Conservation (phyloP, 306 rosid species). For the Trifolium pratense region DNA sequence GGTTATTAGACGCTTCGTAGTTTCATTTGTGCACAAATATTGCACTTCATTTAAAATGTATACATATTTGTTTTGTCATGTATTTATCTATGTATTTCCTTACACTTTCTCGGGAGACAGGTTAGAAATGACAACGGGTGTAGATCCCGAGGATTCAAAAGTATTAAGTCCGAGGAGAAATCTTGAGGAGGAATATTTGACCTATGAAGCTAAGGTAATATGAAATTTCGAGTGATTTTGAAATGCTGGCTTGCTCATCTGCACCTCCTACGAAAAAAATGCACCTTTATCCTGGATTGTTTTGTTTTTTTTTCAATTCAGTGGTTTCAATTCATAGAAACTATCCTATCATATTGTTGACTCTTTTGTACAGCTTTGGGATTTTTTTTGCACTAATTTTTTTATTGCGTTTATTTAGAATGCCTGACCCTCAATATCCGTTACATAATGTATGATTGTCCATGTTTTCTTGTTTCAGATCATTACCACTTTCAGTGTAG, state of each 20-base stretch:
- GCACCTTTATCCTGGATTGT: slow-evolving; percentile 18
- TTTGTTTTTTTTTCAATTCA: slow-evolving; percentile 3
- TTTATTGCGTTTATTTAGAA: slow-evolving; percentile 16
- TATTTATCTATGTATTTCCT: slow-evolving; percentile 33
- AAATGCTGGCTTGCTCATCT: slow-evolving; percentile 29
- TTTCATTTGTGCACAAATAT: slow-evolving; percentile 8
- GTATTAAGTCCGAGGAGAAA: slow-evolving; percentile 70
- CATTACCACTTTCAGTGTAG: slow-evolving; percentile 92
- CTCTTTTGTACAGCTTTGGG: slow-evolving; percentile 9
- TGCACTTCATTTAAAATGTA: slow-evolving; percentile 23
- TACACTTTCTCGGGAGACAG: slow-evolving; percentile 56
- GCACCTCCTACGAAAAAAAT: slow-evolving; percentile 8
- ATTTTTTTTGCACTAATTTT: slow-evolving; percentile 9
- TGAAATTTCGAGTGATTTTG: slow-evolving; percentile 19
- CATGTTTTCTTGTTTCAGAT: slow-evolving; percentile 64
- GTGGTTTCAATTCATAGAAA: slow-evolving; percentile 27
- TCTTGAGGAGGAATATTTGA: slow-evolving; percentile 94
- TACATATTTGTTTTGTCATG: background rate
- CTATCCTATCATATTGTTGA: background rate
- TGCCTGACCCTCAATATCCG: slow-evolving; percentile 27
- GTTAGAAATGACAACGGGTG: slow-evolving; percentile 48
- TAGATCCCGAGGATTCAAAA: slow-evolving; percentile 64
- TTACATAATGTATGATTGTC: slow-evolving; percentile 6
- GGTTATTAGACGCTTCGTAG: slow-evolving; percentile 7
- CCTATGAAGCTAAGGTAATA: slow-evolving; percentile 80